Conservation (phyloP, 2,329 filamentous ascomycete genomes). For the Fusarium heterosporum region DNA sequence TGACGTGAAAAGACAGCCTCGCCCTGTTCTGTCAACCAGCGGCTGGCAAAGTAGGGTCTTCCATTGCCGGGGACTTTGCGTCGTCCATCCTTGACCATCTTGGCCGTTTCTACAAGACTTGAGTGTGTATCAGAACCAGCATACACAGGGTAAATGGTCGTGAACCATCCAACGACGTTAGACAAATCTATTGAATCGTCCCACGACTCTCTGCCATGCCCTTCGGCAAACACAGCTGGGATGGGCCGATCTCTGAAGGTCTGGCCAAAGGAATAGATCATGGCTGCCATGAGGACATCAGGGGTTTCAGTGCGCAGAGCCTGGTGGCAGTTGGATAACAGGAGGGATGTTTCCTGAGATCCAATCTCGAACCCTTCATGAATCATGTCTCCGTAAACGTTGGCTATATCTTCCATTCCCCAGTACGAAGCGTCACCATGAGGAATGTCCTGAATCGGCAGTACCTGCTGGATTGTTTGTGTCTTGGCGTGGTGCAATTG, state of each 20-base stretch:
- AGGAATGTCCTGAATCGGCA: constrained; percentile 25
- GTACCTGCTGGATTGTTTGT: constrained; percentile 43
- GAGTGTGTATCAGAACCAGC: constrained; percentile 3
- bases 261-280: constrained; percentile 46
- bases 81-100: constrained; percentile 38
- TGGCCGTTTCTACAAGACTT: constrained; percentile 26
- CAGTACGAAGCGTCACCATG: constrained; percentile 44
- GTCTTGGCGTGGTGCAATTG: constrained; percentile 42
- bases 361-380: constrained; percentile 33
- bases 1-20: constrained; percentile 21
- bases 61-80: constrained; percentile 28
- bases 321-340: constrained; percentile 41
- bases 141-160: constrained; percentile 50
- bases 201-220: constrained; percentile 53
- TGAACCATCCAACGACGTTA: constrained; percentile 55
- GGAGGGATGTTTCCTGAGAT: constrained; percentile 20
- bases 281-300: constrained; percentile 52
- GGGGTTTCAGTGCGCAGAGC: constrained; percentile 49
- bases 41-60: constrained; percentile 38
- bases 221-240: constrained; percentile 51
- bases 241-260: constrained; percentile 46
- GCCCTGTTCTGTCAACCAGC: constrained; percentile 29
- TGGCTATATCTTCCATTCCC: constrained; percentile 38
- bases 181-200: constrained; percentile 47
- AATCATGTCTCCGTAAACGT: constrained; percentile 40